Percentiles rank a stretch among this genome's conserved stretches.
Evolutionary conservation across 768 basidiomycete genomes (phyloP).

Genomic region (Royoungia palumana): DNA sequence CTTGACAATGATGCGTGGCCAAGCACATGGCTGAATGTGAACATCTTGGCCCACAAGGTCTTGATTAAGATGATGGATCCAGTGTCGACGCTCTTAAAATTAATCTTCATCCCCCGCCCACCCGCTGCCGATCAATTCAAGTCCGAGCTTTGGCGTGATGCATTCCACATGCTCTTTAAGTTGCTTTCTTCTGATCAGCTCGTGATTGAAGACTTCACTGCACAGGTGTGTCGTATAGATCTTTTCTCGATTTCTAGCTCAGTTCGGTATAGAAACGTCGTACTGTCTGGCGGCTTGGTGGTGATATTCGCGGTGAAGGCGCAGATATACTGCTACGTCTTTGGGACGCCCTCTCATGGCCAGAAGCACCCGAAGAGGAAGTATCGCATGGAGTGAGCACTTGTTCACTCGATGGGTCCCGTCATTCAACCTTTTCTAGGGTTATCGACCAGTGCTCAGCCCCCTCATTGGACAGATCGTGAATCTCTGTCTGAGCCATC

Average conservation of each 20-base stretch:
- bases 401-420: not conserved
- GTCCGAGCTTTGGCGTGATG: conserved; percentile 73
- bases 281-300: conserved; percentile 93
- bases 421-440: conserved; percentile 38
- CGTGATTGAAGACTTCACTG: conserved; percentile 91
- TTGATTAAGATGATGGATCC: conserved; percentile 87
- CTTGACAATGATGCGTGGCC: conserved; percentile 88
- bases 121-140: conserved; percentile 68
- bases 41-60: conserved; percentile 83
- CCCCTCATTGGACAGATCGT: conserved; percentile 87
- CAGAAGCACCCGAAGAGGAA: conserved; percentile 49
- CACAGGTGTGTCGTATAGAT: conserved; percentile 56
- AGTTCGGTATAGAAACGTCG: conserved; percentile 69
- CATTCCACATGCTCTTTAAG: conserved; percentile 77
- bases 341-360: conserved; percentile 86
- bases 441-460: conserved; percentile 81
- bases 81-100: conserved; percentile 70
- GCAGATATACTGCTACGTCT: conserved; percentile 72
- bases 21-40: conserved; percentile 86
- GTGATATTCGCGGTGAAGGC: conserved; percentile 92
- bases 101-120: conserved; percentile 74
- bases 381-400: conserved; percentile 64
- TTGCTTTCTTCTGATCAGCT: conserved; percentile 87
- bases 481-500: conserved; percentile 90
- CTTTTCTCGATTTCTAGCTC: conserved; percentile 2